Base-by-base conservation (phyloP, 2,329 filamentous ascomycete species). In the Colletotrichum sp. region DNA sequence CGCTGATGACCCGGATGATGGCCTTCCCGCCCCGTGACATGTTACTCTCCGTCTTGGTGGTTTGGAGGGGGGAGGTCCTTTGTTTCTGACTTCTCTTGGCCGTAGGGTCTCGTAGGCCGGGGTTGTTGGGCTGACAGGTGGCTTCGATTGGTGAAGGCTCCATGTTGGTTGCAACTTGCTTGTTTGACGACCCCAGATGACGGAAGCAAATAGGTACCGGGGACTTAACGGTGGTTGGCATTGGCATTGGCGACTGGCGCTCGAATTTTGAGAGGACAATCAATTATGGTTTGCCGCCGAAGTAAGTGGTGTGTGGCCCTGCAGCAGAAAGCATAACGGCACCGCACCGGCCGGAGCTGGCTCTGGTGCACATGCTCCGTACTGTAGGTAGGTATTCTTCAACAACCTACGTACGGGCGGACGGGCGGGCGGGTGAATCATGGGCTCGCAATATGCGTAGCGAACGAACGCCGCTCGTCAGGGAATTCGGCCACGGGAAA, bases 51-150 rank as follows among this genome's bases (percentile, higher is more conserved):
- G 39, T 68, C 57, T 67, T 68, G 63, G 57, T 59, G 63, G 63
- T 62, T 55, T 55, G 32, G 44, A 55, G 32, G 32, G 57, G 30
- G 8, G 30, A 68, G 69, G n/a, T 10, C 57, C 64, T 68, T 59
- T 59, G 73, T 72, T 68, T 64, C 63, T 57, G 44, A 44, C 59
- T 21, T 24, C 57, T 21, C 73, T 76, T 72, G 73, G 69, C 69
- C 34, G 39, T 65, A 73, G 63, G 55, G 28, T 76, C 44, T 64
- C 57, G 28, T 16, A 49, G 6, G 12, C 39, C 8, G 55, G 52
- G 72, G 57, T 28, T 15, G 26, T 71, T 34, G 34, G 30, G 39
- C 21, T 26, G 21, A 32, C 21, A 49, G 44, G 44, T 49, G 18
- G 44, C 44, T 13, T 72, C 64, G 64, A 74, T 21, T 70, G 66